Evolutionary conservation across 768 basidiomycete genomes (phyloP), one percentile per base, ranked within the genome.

Genomic region (Pleurotus eryngii): DNA sequence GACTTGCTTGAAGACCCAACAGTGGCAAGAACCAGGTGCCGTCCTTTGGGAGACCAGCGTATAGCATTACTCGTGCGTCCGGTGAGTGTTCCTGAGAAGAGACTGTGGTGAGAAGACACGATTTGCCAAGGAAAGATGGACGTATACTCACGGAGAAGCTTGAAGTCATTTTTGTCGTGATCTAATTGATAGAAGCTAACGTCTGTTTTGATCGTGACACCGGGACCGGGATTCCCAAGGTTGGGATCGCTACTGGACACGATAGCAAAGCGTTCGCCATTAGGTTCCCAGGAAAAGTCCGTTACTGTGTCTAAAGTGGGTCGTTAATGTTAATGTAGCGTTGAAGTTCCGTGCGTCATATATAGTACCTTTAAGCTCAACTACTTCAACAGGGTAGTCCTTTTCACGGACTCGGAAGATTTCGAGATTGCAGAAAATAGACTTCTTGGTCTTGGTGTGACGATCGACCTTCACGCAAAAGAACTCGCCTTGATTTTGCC

Each of bases 241-340:
- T 96, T 97, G 48, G 95, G 93, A 69, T 99, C 97, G 70, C 77
- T 90, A 60, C 90, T 94, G 3, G 95, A 92, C 55, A 98, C 90
- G 61, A 98, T 93, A 43, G 92, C 93, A 74, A 98, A 99, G 35
- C 97, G 88, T 67, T 92, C 89, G 60, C 96, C 94, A 70, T 89
- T 89, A n/a, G 97, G 96, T 72, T 98, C 97, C 97, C 97, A 98
- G 46, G 94, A 93, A 71, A 99, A 98, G 65, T 96, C 94, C 54
- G 87, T 87, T 39, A 96, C 96, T 38, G 93, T 86, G 72, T 98
- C 96, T 94, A 40, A 57, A 35, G 30, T 35, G 30, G 30, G 30
- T 35, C 30, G 54, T 12, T 42, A 27, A 42, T 27, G 49, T 64
- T 60, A 60, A 59, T 46, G 56, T 35, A 45, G 30, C 53, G 18